Conservation (phyloP, 2,329 filamentous ascomycete genomes). For the Pseudogymnoascus sp. region DNA sequence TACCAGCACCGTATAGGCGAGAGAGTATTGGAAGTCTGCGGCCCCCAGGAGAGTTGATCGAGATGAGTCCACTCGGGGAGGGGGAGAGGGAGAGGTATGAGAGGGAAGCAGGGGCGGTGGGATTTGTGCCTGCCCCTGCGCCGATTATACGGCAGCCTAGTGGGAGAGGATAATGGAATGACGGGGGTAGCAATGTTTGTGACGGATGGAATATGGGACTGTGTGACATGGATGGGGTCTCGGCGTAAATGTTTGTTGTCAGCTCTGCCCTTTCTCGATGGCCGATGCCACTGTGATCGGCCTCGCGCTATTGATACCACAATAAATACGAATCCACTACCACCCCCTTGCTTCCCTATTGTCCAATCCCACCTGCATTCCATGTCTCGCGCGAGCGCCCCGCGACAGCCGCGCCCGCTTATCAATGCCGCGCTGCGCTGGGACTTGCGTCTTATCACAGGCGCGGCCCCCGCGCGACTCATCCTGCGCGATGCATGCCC, state of each 20-base stretch:
- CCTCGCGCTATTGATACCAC: not conserved
- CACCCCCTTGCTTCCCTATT: not conserved
- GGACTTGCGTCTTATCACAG: not conserved
- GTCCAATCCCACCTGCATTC: not conserved
- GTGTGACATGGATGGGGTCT: not conserved
- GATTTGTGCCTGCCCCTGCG: not conserved
- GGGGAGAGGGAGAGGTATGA: not conserved
- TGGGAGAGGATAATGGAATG: not conserved
- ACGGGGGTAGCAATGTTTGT: not conserved
- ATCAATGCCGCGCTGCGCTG: slow-evolving; percentile 3
- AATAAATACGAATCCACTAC: not conserved
- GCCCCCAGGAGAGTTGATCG: not conserved
- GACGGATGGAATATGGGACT: not conserved
- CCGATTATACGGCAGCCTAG: not conserved
- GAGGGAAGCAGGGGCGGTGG: not conserved
- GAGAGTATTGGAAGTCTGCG: not conserved
- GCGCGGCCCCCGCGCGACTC: not conserved
- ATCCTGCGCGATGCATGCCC: not conserved
- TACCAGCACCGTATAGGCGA: not conserved
- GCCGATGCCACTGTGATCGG: not conserved
- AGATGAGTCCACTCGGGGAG: not conserved
- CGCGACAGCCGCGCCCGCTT: not conserved
- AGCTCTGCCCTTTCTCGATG: not conserved
- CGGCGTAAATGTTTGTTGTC: not conserved
- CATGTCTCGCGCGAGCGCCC: not conserved